Base-by-base conservation (phyloP, 2,329 filamentous ascomycete species). In the Pseudogymnoascus sp. region DNA sequence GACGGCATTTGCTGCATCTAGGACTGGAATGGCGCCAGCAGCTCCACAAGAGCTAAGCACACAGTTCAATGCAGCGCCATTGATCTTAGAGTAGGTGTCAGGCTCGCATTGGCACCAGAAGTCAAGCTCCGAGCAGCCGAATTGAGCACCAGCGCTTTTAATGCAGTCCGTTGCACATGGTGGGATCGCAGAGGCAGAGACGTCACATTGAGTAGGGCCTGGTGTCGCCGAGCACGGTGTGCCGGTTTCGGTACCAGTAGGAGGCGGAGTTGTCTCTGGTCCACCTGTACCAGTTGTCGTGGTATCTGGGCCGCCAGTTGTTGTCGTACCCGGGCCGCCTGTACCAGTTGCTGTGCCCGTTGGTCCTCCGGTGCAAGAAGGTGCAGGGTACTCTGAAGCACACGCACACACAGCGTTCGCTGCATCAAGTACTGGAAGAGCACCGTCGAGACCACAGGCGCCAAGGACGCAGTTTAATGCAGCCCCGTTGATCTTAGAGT, bases 401-500 rank as follows among this genome's bases (percentile, higher is more conserved):
- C 49, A 56, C 5, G 49, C 49, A 5, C 49, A 56, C 9, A 56
- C 49, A 14, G 49, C 49, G 49, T 56, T 56, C 18, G 49, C 49
- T 34, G 49, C 49, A 11, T 34, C 16, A 7, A 56, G 2, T 4
- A 56, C 49, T 1, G 49, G 49, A 1, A 56, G 49, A 3, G 49
- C 49, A 21, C 28, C 28, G 1, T 18, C 49, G 5, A 18, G 2
- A 4, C 49, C 49, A 6, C 49, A 56, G 1, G 49, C n/a, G 3
- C 16, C 49, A 34, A 56, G 49, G 16, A 56, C 49, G 49, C 49
- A 56, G 49, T 56, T 56, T 3, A 56, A 34, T 34, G 49, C 49
- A 5, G 28, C 49, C 1, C 49, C 49, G 1, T 56, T 56, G 9
- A 56, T 56, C 4, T 8, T 34, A 2, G 25, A n/a, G 8, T 56